A percentile compares a stretch with the other conserved stretches of the same genome.
Conservation (phyloP, 2,329 filamentous ascomycete genomes). For the Zymoseptoria crescenta region DNA sequence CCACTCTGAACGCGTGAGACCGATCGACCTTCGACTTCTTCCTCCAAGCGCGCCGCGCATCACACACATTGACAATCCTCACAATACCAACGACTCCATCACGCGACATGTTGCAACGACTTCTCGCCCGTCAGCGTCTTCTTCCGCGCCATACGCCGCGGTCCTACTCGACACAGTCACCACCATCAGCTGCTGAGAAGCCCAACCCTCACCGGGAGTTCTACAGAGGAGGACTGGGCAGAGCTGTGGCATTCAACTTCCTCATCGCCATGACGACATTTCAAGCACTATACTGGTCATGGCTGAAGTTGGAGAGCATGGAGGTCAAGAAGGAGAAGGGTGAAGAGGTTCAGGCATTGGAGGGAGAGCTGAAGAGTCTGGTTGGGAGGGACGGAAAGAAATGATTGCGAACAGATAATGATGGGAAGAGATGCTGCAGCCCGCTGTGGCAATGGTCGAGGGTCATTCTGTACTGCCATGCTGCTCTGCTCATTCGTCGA, state of each 20-base stretch:
- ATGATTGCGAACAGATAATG: neutral
- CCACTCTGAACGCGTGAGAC: too few species aligned
- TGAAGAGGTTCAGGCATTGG: slow-evolving; percentile 24
- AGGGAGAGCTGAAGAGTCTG: slow-evolving; percentile 20
- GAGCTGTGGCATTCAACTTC: slow-evolving; percentile 65
- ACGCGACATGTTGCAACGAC: neutral
- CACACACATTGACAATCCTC: neutral
- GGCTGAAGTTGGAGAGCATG: slow-evolving; percentile 65
- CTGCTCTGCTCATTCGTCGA: neutral
- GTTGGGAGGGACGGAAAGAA: slow-evolving; percentile 8
- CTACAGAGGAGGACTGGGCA: slow-evolving; percentile 62
- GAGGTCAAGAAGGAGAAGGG: slow-evolving; percentile 56
- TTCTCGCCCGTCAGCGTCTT: neutral
- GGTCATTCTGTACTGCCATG: too few species aligned
- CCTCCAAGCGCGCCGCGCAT: too few species aligned
- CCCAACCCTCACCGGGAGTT: slow-evolving; percentile 45
- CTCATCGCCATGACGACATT: slow-evolving; percentile 71
- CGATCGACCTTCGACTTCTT: too few species aligned
- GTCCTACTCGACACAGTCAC: slow-evolving; percentile 11
- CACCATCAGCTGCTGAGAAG: slow-evolving; percentile 10
- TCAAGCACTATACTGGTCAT: slow-evolving; percentile 66
- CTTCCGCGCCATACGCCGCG: neutral
- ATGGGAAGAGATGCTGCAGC: neutral
- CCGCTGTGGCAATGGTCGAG: neutral
- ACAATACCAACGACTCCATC: neutral